These are phyloP conservation scores for Dendrocalamus sinicus DNA, from an alignment of 176 grass and related monocot genomes.

Conservation along the genomic window DNA sequence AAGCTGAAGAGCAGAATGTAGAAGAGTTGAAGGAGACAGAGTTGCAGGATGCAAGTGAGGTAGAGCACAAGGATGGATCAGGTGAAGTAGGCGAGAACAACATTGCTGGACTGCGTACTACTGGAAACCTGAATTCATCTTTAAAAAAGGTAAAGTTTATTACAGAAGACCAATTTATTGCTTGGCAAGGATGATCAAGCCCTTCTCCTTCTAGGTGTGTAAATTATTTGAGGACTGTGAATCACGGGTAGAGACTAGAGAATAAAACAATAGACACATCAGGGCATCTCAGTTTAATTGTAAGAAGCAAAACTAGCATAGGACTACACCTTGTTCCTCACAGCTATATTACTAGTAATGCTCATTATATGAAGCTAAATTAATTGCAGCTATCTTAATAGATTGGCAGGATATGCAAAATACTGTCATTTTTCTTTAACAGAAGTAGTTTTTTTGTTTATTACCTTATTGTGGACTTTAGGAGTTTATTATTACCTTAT, in stretches of 20 bases:
- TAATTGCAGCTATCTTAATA: not conserved
- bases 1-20: not conserved
- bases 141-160: constrained; percentile 35
- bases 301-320: not conserved
- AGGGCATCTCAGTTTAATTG: not conserved
- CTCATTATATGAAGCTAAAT: not conserved
- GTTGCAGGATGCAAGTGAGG: not conserved
- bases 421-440: not conserved
- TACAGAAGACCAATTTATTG: constrained; percentile 1
- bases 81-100: not conserved
- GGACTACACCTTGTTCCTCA: not conserved
- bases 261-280: not conserved
- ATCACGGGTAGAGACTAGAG: not conserved
- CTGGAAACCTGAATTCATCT: constrained; percentile 14
- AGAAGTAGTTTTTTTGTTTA: not conserved
- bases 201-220: not conserved
- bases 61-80: constrained; percentile 35
- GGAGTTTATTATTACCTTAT: not conserved
- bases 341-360: constrained; percentile 1
- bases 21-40: not conserved
- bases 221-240: not conserved
- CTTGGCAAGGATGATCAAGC: not conserved
- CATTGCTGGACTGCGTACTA: not conserved
- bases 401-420: not conserved
- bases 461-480: not conserved